Evolutionary conservation across 1,284 basidiomycete genomes (phyloP).

Genomic region (Austroboletus niveus): DNA sequence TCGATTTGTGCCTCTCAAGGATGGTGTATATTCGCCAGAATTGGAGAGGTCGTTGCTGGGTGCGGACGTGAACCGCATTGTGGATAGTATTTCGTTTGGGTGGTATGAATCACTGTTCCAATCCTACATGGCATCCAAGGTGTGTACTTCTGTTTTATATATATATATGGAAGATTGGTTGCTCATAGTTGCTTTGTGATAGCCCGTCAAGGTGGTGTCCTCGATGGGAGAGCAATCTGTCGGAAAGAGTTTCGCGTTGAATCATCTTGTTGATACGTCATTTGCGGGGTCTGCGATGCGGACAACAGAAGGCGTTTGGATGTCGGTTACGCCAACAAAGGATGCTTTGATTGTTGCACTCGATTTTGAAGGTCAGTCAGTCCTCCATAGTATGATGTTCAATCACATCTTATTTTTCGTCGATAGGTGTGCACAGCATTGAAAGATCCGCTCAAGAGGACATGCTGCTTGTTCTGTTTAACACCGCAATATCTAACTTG

Average conservation of each 20-base stretch:
- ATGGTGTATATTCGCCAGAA: slow-evolving; percentile 50
- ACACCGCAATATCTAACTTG: slow-evolving; percentile 63
- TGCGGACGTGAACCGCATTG: slow-evolving; percentile 56
- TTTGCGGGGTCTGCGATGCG: slow-evolving; percentile 68
- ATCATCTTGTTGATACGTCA: slow-evolving; percentile 62
- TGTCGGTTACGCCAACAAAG: slow-evolving; percentile 62
- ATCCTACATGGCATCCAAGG: slow-evolving; percentile 60
- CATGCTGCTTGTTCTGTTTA: slow-evolving; percentile 60
- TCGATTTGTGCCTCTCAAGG: slow-evolving; percentile 58
- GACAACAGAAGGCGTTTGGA: slow-evolving; percentile 66
- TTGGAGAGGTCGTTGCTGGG: slow-evolving; percentile 54
- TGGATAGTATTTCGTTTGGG: slow-evolving; percentile 54
- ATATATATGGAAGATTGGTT: too few relatives aligned
- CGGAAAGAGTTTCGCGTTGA: slow-evolving; percentile 60
- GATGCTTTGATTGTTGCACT: slow-evolving; percentile 55
- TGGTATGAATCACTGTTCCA: slow-evolving; percentile 67
- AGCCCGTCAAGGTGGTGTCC: slow-evolving; percentile 63
- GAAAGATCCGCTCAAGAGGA: slow-evolving; percentile 65
- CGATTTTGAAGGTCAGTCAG: slow-evolving; percentile 55
- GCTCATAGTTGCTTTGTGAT: background rate
- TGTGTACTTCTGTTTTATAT: slow-evolving; percentile 17
- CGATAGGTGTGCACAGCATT: slow-evolving; percentile 58
- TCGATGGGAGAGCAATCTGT: slow-evolving; percentile 72
- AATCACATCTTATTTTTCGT: background rate
- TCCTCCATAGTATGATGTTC: background rate